Evolutionary conservation across 208 protist genomes (phyloP).

Genomic region (Crithidia mellificae): DNA sequence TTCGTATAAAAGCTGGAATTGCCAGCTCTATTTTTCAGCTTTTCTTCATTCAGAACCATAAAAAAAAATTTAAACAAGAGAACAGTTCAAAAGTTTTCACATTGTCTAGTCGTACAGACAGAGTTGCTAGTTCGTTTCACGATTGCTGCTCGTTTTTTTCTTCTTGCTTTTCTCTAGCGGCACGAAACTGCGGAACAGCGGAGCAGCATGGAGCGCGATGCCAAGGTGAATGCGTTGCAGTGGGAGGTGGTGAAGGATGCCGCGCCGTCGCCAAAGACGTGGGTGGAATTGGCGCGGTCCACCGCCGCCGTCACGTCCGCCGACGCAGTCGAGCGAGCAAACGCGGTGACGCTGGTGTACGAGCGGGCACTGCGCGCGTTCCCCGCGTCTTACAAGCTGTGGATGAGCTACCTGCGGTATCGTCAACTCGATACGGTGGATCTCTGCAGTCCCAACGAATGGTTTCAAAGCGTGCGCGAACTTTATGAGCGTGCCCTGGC

Average conservation of each 20-base stretch:
- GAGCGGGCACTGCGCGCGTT: conserved; percentile 74
- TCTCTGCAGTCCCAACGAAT: conserved; percentile 59
- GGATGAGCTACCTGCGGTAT: conserved; percentile 69
- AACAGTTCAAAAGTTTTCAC: too few species aligned
- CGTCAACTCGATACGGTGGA: conserved; percentile 47
- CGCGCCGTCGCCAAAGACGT: conserved; percentile 50
- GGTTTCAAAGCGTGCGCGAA: conserved; percentile 66
- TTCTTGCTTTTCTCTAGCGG: too few species aligned
- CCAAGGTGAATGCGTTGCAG: conserved; percentile 56
- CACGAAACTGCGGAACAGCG: too few species aligned
- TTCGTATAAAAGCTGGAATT: too few species aligned
- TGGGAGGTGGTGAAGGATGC: conserved; percentile 62
- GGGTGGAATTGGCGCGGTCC: conserved; percentile 56
- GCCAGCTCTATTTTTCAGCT: too few species aligned
- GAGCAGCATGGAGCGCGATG: conserved; percentile 25
- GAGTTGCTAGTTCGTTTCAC: too few species aligned
- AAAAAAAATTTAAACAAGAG: too few species aligned
- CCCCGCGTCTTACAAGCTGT: conserved; percentile 84
- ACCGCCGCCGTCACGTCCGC: conserved; percentile 19
- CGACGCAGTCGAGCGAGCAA: conserved; percentile 43
- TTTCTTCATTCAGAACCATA: too few species aligned
- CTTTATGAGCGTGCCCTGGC: conserved; percentile 75
- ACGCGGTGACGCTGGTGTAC: conserved; percentile 69
- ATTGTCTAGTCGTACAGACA: too few species aligned
- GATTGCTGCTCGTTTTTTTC: too few species aligned